phyloP scores from a whole-genome alignment of 2,329 filamentous ascomycete genomes.

The Tolypocladium amazonense region DNA sequence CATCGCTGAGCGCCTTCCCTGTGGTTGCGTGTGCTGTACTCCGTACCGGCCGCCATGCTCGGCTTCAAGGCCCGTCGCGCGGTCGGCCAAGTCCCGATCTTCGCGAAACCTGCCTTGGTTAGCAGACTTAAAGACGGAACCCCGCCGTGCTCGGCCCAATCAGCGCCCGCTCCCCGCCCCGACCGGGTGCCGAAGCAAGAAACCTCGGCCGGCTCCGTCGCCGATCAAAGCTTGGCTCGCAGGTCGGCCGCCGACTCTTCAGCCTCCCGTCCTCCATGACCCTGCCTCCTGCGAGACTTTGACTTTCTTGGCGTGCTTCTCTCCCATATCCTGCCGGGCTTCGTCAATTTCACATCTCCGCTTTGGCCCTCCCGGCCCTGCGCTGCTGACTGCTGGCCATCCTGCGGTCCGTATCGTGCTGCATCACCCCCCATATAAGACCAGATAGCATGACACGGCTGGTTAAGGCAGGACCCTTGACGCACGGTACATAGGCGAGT shows the following conservation, averaged over 20 bases:
- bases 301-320: not conserved
- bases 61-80: too few species aligned
- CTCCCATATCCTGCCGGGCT: not conserved
- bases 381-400: not conserved
- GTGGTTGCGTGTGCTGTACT: too few species aligned
- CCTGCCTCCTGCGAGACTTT: not conserved
- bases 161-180: not conserved
- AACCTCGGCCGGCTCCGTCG: not conserved
- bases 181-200: not conserved
- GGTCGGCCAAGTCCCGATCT: too few species aligned
- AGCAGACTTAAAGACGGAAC: too few species aligned
- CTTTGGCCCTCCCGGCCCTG: not conserved
- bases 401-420: not conserved
- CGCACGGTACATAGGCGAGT: not conserved
- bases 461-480: not conserved
- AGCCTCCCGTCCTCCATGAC: not conserved
- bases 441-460: not conserved
- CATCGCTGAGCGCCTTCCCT: not conserved
- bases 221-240: not conserved
- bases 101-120: too few species aligned
- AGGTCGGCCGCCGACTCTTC: not conserved
- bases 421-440: not conserved
- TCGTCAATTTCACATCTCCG: not conserved
- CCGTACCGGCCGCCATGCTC: too few species aligned
- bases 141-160: too few species aligned